Evolutionary conservation across 257 asterid species (phyloP).

Genomic region (Solanum arcanum): DNA sequence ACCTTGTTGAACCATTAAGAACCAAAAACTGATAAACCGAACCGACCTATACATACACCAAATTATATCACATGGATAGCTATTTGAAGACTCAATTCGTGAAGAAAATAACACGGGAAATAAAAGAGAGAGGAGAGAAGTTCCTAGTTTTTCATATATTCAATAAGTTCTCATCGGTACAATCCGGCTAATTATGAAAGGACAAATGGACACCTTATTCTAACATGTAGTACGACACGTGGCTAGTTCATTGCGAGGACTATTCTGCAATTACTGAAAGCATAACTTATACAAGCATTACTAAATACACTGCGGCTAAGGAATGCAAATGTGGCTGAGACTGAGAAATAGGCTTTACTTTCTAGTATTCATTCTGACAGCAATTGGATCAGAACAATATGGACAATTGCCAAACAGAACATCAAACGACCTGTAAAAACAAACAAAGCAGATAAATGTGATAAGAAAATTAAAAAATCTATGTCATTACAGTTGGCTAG

Average conservation of each 20-base stretch:
- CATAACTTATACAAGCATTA: background rate
- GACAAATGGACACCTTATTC: background rate
- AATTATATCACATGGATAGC: too few species aligned
- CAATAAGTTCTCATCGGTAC: too few species aligned
- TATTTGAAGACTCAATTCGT: too few species aligned
- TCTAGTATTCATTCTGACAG: conserved; percentile 39
- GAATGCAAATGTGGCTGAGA: background rate
- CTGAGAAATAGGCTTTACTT: background rate
- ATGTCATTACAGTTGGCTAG: background rate
- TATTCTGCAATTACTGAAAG: background rate
- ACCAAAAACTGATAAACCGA: too few species aligned
- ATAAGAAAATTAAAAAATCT: background rate
- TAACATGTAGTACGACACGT: background rate
- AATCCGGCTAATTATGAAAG: too few species aligned
- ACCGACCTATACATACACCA: too few species aligned
- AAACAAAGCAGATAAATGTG: background rate
- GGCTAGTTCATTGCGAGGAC: background rate
- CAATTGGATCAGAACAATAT: conserved; percentile 62
- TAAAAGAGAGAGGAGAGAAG: too few species aligned
- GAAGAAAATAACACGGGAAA: too few species aligned
- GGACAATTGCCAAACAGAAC: conserved; percentile 64
- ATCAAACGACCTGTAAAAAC: conserved; percentile 42
- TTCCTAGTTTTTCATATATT: too few species aligned
- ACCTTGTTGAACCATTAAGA: too few species aligned
- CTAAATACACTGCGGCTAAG: background rate